Evolutionary conservation across 179 eudicot species (phyloP), one percentile per base, ranked within the genome.

Genomic region (Heliamphora pulchella): DNA sequence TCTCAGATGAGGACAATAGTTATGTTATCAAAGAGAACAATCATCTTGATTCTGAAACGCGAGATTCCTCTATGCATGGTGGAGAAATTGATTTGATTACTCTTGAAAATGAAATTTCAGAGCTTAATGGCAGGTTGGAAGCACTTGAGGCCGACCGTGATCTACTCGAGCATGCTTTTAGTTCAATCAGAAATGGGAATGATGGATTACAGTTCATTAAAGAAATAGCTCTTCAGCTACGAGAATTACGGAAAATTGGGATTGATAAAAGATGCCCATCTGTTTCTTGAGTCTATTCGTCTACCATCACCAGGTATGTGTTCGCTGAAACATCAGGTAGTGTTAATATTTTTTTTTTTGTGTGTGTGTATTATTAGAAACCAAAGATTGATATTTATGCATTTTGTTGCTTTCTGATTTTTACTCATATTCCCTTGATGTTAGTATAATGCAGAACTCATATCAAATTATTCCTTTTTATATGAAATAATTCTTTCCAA

Each of bases 131-230:
- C 8, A 79, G 86, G 78, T 83, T 87, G 67, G 50, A 83, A 79
- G 85, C 87, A 73, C 71, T 87, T 50, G 89, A 87, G 67, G 77
- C 77, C 8, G 87, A 85, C 63, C 76, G 67, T n/a, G 74, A 83
- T 66, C 71, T 87, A 31, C 84, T 87, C 18, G 78, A 72, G 68
- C 85, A 83, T 78, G 73, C 78, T 22, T 75, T 82, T 8, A 75
- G 74, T 22, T 63, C 81, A 76, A 76, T 87, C 46, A 82, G 72
- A 31, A 77, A 78, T 80, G 88, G 87, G 47, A 76, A 81, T 13
- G 85, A 81, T 57, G 89, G 89, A 63, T 76, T 81, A 10, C 64
- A 79, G 47, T 79, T 81, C 66, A 77, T 87, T 68, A 83, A 81
- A 50, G 83, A 83, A 61, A 81, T 87, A 79, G 83, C 84, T 77